These are phyloP conservation scores for Escallonia rubra DNA, from an alignment of 129 eudicot genomes.

Conservation along the genomic window DNA sequence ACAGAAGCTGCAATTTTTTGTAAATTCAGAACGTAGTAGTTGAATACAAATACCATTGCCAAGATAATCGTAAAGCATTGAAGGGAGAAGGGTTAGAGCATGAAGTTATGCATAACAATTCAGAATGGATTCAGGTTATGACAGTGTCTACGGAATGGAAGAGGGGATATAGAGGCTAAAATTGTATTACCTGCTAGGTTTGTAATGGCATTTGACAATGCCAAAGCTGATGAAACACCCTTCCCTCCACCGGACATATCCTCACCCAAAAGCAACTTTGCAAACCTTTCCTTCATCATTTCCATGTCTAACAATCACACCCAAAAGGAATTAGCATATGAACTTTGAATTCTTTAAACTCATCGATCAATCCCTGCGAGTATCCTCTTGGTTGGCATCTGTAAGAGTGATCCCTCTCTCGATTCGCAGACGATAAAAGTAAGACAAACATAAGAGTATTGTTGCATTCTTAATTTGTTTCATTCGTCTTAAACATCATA, in stretches of 20 bases:
- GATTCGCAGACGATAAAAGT: too few species aligned
- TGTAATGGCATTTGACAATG: slow-evolving; percentile 94
- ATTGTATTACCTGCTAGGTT: slow-evolving; percentile 66
- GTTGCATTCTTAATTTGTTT: not conserved
- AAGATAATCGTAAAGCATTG: too few species aligned
- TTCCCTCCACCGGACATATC: slow-evolving; percentile 99
- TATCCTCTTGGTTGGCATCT: too few species aligned
- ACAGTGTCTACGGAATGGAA: not conserved
- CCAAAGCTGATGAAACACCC: slow-evolving; percentile 91
- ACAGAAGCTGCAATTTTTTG: slow-evolving; percentile 56
- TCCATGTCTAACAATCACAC: slow-evolving; percentile 48
- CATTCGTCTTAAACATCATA: too few species aligned
- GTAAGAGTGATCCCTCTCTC: too few species aligned
- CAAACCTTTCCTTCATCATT: slow-evolving; percentile 80
- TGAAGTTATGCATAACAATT: too few species aligned
- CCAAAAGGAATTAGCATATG: too few species aligned
- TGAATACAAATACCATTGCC: too few species aligned
- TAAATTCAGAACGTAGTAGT: not conserved
- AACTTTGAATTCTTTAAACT: too few species aligned
- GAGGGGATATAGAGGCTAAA: not conserved
- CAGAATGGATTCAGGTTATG: too few species aligned
- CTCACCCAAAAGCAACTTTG: slow-evolving; percentile 94
- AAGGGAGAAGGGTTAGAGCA: too few species aligned
- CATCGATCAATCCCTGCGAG: not conserved
- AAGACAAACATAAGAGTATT: not conserved